These are phyloP conservation scores for Fusarium liriodendri DNA, from an alignment of 2,329 filamentous ascomycete species.

Conservation along the genomic window DNA sequence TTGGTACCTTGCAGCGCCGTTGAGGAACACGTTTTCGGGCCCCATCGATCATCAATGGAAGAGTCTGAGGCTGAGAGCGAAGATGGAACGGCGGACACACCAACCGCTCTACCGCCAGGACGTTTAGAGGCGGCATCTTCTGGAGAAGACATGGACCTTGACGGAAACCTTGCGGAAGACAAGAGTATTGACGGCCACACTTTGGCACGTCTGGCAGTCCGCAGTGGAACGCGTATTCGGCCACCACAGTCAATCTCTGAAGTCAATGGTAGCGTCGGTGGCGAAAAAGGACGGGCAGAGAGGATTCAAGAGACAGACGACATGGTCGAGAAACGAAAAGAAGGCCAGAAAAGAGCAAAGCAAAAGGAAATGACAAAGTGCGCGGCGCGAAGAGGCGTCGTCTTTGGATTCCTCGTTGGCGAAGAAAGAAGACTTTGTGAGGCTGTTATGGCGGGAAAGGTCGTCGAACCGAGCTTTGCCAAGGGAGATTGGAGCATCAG, in stretches of 20 bases:
- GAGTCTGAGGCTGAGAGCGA: not conserved
- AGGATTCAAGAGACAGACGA: conserved; percentile 63
- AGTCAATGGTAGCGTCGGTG: conserved; percentile 67
- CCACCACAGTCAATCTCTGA: conserved; percentile 56
- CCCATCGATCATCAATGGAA: conserved; percentile 5
- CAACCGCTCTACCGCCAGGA: not conserved
- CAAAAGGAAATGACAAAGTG: conserved; percentile 69
- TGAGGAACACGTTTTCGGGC: conserved; percentile 29
- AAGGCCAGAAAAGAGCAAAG: conserved; percentile 57
- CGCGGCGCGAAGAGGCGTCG: conserved; percentile 70
- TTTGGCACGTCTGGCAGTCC: conserved; percentile 48
- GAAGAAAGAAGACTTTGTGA: conserved; percentile 60
- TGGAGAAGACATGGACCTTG: not conserved
- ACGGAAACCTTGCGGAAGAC: not conserved
- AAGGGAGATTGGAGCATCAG: conserved; percentile 70
- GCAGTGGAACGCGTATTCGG: conserved; percentile 51
- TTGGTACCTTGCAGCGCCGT: conserved; percentile 23
- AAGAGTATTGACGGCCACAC: conserved; percentile 54
- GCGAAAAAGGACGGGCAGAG: conserved; percentile 66
- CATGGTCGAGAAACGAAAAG: conserved; percentile 59
- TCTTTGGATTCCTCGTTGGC: conserved; percentile 60
- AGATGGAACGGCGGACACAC: not conserved
- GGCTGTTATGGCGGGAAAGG: conserved; percentile 67
- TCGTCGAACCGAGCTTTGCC: conserved; percentile 70
- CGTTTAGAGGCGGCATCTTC: not conserved